Evolutionary conservation across 2,329 filamentous ascomycete genomes (phyloP).

Genomic region (Neobulgaria alba): DNA sequence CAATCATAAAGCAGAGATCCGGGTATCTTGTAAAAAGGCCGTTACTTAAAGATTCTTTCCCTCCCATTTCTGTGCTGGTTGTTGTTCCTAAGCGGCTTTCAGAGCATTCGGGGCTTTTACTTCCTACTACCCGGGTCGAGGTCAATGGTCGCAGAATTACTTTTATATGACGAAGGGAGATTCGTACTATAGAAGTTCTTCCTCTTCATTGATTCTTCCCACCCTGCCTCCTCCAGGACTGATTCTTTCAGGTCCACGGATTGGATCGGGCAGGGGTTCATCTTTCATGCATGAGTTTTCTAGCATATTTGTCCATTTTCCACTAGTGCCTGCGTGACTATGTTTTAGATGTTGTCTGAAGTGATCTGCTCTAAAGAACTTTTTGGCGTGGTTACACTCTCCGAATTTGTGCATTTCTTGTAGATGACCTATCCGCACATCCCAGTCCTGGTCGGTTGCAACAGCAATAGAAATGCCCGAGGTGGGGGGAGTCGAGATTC

Average conservation of each 20-base stretch:
- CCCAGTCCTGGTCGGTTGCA: constrained; percentile 79
- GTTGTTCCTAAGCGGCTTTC: constrained; percentile 4
- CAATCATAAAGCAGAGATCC: constrained; percentile 14
- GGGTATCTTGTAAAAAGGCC: constrained; percentile 23
- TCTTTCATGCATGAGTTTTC: constrained; percentile 95
- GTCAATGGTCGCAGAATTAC: not conserved
- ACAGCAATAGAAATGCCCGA: constrained; percentile 36
- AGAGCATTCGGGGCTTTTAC: constrained; percentile 1
- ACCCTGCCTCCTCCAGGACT: constrained; percentile 21
- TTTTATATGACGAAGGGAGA: not conserved
- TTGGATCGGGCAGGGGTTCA: constrained; percentile 49
- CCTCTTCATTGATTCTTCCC: constrained; percentile 26
- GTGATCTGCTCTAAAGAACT: constrained; percentile 95
- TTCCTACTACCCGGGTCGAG: not conserved
- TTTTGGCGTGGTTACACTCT: constrained; percentile 97
- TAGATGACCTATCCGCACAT: constrained; percentile 75
- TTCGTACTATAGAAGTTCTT: constrained; percentile 20
- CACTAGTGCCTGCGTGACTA: constrained; percentile 89
- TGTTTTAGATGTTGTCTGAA: constrained; percentile 98
- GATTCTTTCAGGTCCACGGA: constrained; percentile 24
- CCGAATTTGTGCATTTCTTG: constrained; percentile 92
- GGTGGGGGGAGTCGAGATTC: constrained; percentile 30
- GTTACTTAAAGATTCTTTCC: constrained; percentile 16
- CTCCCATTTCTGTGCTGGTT: constrained; percentile 6
- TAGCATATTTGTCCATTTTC: constrained; percentile 98